phyloP scores from a whole-genome alignment of 2,329 filamentous ascomycete species.

The Trichoderma breve region DNA sequence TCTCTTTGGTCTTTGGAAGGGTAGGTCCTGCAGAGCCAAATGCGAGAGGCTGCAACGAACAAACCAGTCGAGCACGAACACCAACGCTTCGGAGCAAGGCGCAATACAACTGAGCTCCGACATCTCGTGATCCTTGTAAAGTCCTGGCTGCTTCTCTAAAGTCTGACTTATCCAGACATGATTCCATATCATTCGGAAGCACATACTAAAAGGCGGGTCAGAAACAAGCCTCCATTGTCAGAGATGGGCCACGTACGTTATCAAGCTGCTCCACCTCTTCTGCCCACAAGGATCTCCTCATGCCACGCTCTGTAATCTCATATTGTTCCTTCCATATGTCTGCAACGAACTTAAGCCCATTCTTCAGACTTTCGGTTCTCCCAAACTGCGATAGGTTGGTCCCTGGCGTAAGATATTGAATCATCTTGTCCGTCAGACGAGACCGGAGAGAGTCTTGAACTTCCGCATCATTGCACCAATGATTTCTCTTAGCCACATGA shows the following conservation, averaged over 20 bases:
- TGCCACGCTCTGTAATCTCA: slow-evolving; percentile 66
- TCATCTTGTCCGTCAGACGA: slow-evolving; percentile 63
- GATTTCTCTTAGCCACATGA: slow-evolving; percentile 74
- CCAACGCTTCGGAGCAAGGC: slow-evolving; percentile 80
- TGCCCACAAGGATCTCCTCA: slow-evolving; percentile 72
- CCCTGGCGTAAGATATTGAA: slow-evolving; percentile 67
- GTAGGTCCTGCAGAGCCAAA: slow-evolving; percentile 58
- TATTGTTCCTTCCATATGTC: slow-evolving; percentile 69
- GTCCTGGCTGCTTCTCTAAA: slow-evolving; percentile 69
- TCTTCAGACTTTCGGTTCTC: slow-evolving; percentile 72
- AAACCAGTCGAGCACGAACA: slow-evolving; percentile 78
- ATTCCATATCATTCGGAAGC: slow-evolving; percentile 63
- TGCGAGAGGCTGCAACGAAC: slow-evolving; percentile 80
- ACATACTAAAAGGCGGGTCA: slow-evolving; percentile 42
- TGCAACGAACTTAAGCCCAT: slow-evolving; percentile 69
- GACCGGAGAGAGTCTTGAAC: slow-evolving; percentile 65
- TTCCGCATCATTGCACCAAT: slow-evolving; percentile 78
- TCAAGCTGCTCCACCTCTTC: slow-evolving; percentile 62
- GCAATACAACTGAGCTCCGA: slow-evolving; percentile 89
- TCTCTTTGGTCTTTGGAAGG: slow-evolving; percentile 41
- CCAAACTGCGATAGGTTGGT: slow-evolving; percentile 69
- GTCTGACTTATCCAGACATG: slow-evolving; percentile 65
- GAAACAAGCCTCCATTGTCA: not conserved
- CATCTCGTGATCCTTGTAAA: slow-evolving; percentile 78
- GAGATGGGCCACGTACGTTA: slow-evolving; percentile 42